Evolutionary conservation across 306 rosid genomes (phyloP), one percentile per base, ranked within the genome.

Genomic region (Fragaria iinumae): DNA sequence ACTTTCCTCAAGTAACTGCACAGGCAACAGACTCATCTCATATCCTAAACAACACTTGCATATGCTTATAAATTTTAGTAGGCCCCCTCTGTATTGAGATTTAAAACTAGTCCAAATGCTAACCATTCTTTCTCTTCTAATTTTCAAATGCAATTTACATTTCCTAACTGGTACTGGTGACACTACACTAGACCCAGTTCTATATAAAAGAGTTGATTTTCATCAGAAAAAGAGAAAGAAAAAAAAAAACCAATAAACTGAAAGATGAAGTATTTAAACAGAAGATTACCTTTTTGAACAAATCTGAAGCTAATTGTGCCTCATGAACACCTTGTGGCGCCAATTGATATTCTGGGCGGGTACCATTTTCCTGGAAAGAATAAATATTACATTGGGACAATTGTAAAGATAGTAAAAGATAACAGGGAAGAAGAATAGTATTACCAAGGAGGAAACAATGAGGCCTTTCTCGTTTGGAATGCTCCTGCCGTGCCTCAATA

Each of bases 401-500:
- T 20, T 70, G 16, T 25, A 27, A 20, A 29, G 32, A 20, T 25
- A 44, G 53, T 1, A 76, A 6, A 45, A 67, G 6, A 3, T 11
- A 49, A n/a, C 62, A 60, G 8, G 6, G 44, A 77, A 65, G 69
- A 49, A 63, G 41, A 38, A 66, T 6, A 50, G 8, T 1, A 16
- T 0, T 4, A 93, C 97, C 87, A 87, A 63, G 59, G 96, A 91
- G n/a, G 97, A 90, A 80, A 93, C 97, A 39, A 93, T 81, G 68
- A 93, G 81, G 85, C 97, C 93, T 65, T 72, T 87, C 79, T 91
- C 91, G 53, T 93, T 90, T n/a, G 98, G 97, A 77, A 93, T 87
- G 90, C 97, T 90, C 85, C 83, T 90, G 75, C 98, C 96, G 78
- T 89, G 98, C 85, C 97, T 86, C 85, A 93, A 45, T 68, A 93